Evolutionary conservation across 257 asterid species (phyloP).

Genomic region (Scutellaria galericulata): DNA sequence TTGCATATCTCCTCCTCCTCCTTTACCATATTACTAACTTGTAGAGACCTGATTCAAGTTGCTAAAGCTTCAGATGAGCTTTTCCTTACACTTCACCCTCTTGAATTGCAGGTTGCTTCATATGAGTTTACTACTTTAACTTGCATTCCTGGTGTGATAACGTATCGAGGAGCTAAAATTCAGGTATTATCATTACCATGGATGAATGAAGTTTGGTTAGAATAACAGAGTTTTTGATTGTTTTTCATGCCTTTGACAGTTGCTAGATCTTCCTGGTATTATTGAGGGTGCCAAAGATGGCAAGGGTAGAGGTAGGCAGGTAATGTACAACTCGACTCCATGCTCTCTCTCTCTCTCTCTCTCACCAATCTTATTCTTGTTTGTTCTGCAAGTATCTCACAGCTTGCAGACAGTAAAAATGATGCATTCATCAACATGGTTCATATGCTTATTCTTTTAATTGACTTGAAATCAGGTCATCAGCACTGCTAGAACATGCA

Average conservation of each 20-base stretch:
- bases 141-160: conserved; percentile 98
- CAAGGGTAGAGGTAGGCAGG: conserved; percentile 99
- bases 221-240: conserved; percentile 8
- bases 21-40: not conserved
- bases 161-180: conserved; percentile 94
- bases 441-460: conserved; percentile 26
- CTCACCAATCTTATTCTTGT: not conserved
- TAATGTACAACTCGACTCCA: conserved; percentile 35
- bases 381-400: conserved; percentile 14
- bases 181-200: conserved; percentile 60
- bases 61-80: conserved; percentile 22
- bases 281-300: conserved; percentile 99
- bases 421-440: conserved; percentile 25
- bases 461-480: conserved; percentile 62
- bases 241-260: conserved; percentile 53
- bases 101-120: conserved; percentile 87
- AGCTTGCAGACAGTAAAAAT: not conserved
- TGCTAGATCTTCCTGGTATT: conserved; percentile 97
- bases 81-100: conserved; percentile 15
- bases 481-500: conserved; percentile 98
- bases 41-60: conserved; percentile 18
- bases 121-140: conserved; percentile 97
- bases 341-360: not conserved
- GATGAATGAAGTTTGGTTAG: not conserved
- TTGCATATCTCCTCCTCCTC: conserved; percentile 1